Base-by-base conservation (phyloP, 345 rosid genomes). In the Eucalyptus tenuipes region DNA sequence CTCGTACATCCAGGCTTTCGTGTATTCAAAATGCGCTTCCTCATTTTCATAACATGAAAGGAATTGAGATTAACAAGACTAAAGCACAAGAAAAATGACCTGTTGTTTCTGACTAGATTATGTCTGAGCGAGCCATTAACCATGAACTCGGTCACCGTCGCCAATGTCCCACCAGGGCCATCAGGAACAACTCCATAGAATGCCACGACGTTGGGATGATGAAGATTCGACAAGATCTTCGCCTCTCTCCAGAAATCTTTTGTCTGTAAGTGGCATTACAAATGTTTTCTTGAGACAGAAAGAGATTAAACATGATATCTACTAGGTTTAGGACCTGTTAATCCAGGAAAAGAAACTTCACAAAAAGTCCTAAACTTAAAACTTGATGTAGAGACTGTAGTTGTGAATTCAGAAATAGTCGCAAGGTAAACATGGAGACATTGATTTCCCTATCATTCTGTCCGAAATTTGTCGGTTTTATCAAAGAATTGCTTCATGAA, bases 191-290 rank as follows among this genome's bases (percentile, higher is more conserved):
- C 96, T 85, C 99, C 99, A 85, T 97, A 97, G 89, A 96, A 96
- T 48, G 99, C 97, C n/a, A 96, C 93, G 86, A 97, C 99, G 85
- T 97, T 97, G 42, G 99, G 99, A 93, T 97, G 99, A 91, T 97
- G 99, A 90, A 97, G 97, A 87, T 94, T 94, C 53, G 99, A 96
- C 71, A 97, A 91, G 90, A 97, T 97, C 71, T 91, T 89, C 86
- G 99, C 99, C 91, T 97, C 99, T 91, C 98, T 96, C 99, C 99
- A 95, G 89, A 96, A 96, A 90, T 95, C 98, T 91, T 93, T 96
- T 5, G 92, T 96, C 97, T 95, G 95, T 27, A 86, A 24, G 61
- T 49, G 20, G 24, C 87, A 86, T 42, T 22, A 86, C 49, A 20
- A 87, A n/a, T 45, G 40, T 61, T 79, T 86, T 52, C 53, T 87